Conservation (phyloP, 1,284 basidiomycete genomes). For the Apiotrichum porosum region DNA sequence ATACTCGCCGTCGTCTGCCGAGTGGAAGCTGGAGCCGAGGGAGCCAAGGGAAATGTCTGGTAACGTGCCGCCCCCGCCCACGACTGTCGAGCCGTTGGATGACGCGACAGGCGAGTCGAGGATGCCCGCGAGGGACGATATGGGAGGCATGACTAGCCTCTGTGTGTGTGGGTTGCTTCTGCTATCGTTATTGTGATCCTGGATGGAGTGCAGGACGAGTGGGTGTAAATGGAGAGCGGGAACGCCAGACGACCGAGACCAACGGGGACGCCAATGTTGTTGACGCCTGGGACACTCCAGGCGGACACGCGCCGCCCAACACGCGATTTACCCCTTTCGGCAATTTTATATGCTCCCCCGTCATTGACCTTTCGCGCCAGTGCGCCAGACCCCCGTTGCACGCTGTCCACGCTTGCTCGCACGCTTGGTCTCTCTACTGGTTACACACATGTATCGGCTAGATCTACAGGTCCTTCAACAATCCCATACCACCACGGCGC, state of each 20-base stretch:
- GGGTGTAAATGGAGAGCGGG: not conserved
- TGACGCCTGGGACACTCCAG: too few species aligned
- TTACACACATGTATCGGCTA: too few species aligned
- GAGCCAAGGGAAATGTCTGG: slow-evolving; percentile 47
- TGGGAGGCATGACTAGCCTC: slow-evolving; percentile 25
- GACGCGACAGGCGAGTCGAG: slow-evolving; percentile 35
- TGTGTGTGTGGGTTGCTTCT: slow-evolving; percentile 39
- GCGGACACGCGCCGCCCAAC: too few species aligned
- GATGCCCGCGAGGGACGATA: slow-evolving; percentile 34
- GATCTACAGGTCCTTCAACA: slow-evolving; percentile 42
- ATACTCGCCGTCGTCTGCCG: slow-evolving; percentile 36
- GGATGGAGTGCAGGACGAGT: slow-evolving; percentile 49
- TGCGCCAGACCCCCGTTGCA: too few species aligned
- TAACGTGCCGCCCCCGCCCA: slow-evolving; percentile 26
- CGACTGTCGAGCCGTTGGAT: slow-evolving; percentile 32
- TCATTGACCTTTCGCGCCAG: too few species aligned
- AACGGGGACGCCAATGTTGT: too few species aligned
- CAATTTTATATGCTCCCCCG: too few species aligned
- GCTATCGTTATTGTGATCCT: slow-evolving; percentile 89
- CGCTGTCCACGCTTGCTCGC: too few species aligned
- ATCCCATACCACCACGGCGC: slow-evolving; percentile 43
- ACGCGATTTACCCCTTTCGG: too few species aligned
- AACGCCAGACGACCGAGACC: too few species aligned
- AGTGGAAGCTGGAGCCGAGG: slow-evolving; percentile 43
- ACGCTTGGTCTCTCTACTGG: too few species aligned